Percentiles rank a stretch among this genome's conserved stretches.
Conservation (phyloP, 2,329 filamentous ascomycete species). For the Moelleriella libera region DNA sequence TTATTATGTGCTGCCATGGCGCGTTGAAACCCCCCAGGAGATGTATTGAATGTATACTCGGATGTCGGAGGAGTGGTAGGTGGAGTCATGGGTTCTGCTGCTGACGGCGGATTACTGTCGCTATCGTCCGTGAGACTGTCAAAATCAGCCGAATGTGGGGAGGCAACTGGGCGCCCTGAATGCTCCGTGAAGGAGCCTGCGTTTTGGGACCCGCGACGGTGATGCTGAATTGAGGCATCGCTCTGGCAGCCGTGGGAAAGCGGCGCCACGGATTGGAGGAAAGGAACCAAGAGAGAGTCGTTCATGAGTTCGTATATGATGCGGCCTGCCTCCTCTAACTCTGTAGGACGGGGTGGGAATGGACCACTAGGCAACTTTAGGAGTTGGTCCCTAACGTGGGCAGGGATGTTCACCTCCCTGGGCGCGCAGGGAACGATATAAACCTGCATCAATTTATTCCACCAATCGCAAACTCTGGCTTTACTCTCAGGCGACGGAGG, state of each 20-base stretch:
- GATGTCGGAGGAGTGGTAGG: conserved; percentile 57
- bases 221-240: conserved; percentile 25
- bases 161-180: conserved; percentile 19
- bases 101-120: conserved; percentile 40
- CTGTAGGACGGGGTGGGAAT: conserved; percentile 56
- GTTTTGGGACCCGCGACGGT: conserved; percentile 2
- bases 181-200: conserved; percentile 1
- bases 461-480: conserved; percentile 64
- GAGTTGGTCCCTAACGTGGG: conserved; percentile 69
- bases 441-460: conserved; percentile 76
- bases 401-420: conserved; percentile 81
- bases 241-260: conserved; percentile 17
- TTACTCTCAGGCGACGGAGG: conserved; percentile 27
- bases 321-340: conserved; percentile 66
- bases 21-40: conserved; percentile 38
- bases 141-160: conserved; percentile 31
- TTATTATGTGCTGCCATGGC: conserved; percentile 40
- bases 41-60: conserved; percentile 37
- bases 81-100: conserved; percentile 55
- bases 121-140: conserved; percentile 51
- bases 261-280: conserved; percentile 54
- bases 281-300: conserved; percentile 85
- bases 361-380: conserved; percentile 41
- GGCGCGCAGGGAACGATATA: conserved; percentile 80
- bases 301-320: conserved; percentile 97